These are phyloP conservation scores for Blepharisma undulans DNA, from an alignment of 169 alveolate genomes.

Conservation along the genomic window DNA sequence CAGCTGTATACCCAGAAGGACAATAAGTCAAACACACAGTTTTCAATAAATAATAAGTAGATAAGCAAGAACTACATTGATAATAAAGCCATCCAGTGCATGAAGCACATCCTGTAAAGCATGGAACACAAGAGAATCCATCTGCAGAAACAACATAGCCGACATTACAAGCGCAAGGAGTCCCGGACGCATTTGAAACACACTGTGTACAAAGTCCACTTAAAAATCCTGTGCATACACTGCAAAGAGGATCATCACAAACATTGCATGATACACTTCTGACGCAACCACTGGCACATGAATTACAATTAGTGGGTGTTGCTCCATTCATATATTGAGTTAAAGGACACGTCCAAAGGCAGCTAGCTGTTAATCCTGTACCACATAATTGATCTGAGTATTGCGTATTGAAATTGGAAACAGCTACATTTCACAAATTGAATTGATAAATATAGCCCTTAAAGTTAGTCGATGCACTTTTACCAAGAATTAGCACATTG, in stretches of 20 bases:
- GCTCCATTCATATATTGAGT: neutral
- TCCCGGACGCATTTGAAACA: neutral
- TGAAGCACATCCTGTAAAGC: neutral
- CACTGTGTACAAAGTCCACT: neutral
- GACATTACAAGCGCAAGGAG: neutral
- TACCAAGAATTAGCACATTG: neutral
- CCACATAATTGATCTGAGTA: neutral
- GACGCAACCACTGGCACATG: neutral
- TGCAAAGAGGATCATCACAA: neutral
- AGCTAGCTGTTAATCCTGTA: neutral
- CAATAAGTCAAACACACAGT: neutral
- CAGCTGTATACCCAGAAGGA: conserved; percentile 23
- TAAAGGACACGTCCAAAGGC: neutral
- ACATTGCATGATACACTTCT: neutral
- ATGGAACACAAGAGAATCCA: neutral
- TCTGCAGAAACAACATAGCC: neutral
- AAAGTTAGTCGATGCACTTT: neutral
- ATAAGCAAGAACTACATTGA: neutral
- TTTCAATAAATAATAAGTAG: neutral
- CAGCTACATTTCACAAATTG: neutral
- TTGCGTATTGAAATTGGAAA: neutral
- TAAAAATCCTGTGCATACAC: neutral
- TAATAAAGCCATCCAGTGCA: neutral
- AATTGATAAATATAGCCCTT: neutral
- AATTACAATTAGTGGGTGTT: neutral